Conservation (phyloP, 352 stramenopile genomes). For the Albugo laibachii region DNA sequence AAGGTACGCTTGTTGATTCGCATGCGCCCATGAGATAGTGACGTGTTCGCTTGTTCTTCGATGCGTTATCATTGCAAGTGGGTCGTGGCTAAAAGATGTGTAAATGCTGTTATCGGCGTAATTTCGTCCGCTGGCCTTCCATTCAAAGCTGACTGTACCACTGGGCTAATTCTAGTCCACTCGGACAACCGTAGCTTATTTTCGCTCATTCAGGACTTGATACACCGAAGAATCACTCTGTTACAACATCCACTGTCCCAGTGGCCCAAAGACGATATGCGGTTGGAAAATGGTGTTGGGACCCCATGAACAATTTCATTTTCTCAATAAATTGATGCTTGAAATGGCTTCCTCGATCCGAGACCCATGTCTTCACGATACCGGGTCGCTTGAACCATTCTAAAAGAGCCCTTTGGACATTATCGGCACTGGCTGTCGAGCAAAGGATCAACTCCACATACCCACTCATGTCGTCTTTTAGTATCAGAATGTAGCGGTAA, state of each 20-base stretch:
- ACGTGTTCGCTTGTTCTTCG: too few species aligned
- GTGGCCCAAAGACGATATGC: background rate
- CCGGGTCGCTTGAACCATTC: background rate
- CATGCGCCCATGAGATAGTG: too few species aligned
- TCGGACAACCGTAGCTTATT: background rate
- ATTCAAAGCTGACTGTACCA: too few species aligned
- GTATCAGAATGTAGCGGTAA: slow-evolving; percentile 11
- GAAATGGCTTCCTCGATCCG: background rate
- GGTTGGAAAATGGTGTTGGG: background rate
- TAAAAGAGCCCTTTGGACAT: background rate
- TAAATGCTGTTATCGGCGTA: too few species aligned
- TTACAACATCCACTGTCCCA: background rate
- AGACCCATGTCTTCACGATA: background rate
- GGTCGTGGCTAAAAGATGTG: too few species aligned
- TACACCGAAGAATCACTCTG: background rate
- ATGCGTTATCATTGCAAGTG: too few species aligned
- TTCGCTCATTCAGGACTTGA: background rate
- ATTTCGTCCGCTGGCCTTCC: too few species aligned
- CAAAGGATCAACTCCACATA: slow-evolving; percentile 11
- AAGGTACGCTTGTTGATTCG: too few species aligned
- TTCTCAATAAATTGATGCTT: background rate
- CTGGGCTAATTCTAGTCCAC: background rate
- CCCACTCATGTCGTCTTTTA: slow-evolving; percentile 15
- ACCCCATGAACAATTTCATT: background rate
- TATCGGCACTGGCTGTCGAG: background rate